These are phyloP conservation scores for Talaromyces sp. DNA, from an alignment of 2,329 filamentous ascomycete genomes.

Conservation along the genomic window DNA sequence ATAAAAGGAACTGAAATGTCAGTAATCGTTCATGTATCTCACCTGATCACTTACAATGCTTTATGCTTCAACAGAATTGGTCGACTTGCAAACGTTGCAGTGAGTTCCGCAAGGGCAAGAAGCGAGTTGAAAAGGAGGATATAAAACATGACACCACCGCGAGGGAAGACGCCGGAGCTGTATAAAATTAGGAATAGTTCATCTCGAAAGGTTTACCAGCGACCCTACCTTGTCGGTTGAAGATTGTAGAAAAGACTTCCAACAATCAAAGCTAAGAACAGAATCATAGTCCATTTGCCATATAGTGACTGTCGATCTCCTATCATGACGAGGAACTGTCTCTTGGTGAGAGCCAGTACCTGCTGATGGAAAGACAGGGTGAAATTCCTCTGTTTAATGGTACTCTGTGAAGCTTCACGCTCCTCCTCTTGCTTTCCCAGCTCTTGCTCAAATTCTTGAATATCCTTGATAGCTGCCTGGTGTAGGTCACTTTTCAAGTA, in stretches of 20 bases:
- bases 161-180: slow-evolving; percentile 55
- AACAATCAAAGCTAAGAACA: slow-evolving; percentile 46
- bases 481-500: slow-evolving; percentile 50
- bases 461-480: slow-evolving; percentile 46
- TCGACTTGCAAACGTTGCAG: slow-evolving; percentile 58
- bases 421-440: slow-evolving; percentile 42
- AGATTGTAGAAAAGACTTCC: slow-evolving; percentile 55
- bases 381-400: slow-evolving; percentile 51
- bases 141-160: slow-evolving; percentile 62
- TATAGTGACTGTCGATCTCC: slow-evolving; percentile 51
- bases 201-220: background rate
- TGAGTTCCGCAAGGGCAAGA: slow-evolving; percentile 59
- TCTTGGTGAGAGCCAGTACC: slow-evolving; percentile 51
- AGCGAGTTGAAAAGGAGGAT: slow-evolving; percentile 62
- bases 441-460: slow-evolving; percentile 53
- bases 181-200: background rate
- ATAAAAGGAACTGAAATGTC: slow-evolving; percentile 55
- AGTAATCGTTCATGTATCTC: slow-evolving; percentile 3
- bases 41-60: slow-evolving; percentile 48
- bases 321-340: slow-evolving; percentile 51
- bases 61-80: slow-evolving; percentile 69
- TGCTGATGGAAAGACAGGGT: slow-evolving; percentile 41
- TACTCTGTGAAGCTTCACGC: slow-evolving; percentile 38
- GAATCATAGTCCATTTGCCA: slow-evolving; percentile 51
- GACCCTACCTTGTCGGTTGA: slow-evolving; percentile 44